Evolutionary conservation across 148 eudicot genomes (phyloP).

Genomic region (Camellia sinensis): DNA sequence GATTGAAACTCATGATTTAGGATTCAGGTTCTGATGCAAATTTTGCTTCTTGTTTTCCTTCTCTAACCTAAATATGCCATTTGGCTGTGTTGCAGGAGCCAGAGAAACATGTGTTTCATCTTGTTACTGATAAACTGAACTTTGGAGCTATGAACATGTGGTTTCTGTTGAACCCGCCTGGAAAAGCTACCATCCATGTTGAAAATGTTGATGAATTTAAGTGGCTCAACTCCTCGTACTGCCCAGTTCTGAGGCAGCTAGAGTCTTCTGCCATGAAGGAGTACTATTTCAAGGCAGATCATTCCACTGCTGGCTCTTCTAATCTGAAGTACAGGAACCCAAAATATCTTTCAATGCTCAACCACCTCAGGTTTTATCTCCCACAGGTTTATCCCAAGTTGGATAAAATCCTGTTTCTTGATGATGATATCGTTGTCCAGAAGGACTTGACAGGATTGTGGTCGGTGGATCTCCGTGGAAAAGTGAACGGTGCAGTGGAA

Average conservation of each 20-base stretch:
- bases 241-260: conserved; percentile 80
- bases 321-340: conserved; percentile 91
- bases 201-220: conserved; percentile 87
- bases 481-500: conserved; percentile 92
- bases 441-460: conserved; percentile 77
- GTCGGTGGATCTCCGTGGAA: conserved; percentile 74
- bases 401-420: conserved; percentile 82
- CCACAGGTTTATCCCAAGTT: conserved; percentile 89
- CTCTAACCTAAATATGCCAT: conserved; percentile 5
- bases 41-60: background rate
- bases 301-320: conserved; percentile 69
- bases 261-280: conserved; percentile 89
- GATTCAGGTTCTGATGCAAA: background rate
- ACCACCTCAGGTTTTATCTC: conserved; percentile 82
- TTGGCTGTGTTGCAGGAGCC: conserved; percentile 61
- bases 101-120: conserved; percentile 87
- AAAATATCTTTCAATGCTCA: conserved; percentile 87
- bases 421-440: conserved; percentile 90
- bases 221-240: conserved; percentile 88
- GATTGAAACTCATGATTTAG: background rate
- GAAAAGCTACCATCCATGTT: conserved; percentile 83
- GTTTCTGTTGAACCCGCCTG: conserved; percentile 80
- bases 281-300: conserved; percentile 84
- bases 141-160: conserved; percentile 94
- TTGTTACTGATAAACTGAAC: conserved; percentile 84